Conservation (phyloP, 371 early-diverging fungal species). For the Sporodiniella umbellata region DNA sequence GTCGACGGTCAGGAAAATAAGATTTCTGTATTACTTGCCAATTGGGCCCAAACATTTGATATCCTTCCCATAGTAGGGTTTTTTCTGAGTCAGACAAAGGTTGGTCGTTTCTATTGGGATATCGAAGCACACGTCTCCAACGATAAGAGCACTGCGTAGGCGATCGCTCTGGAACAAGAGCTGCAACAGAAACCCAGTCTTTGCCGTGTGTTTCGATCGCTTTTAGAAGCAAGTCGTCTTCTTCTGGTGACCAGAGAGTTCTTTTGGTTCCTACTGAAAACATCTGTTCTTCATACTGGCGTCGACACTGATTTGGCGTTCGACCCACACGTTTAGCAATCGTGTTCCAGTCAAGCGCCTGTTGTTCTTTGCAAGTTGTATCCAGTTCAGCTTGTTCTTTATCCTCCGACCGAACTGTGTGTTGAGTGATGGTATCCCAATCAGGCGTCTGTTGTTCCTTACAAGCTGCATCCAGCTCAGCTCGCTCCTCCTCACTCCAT, state of each 20-base stretch:
- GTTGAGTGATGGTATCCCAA: not conserved
- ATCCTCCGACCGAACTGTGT: too few relatives aligned
- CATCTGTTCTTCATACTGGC: not conserved
- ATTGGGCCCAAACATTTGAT: constrained; percentile 39
- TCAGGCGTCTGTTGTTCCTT: not conserved
- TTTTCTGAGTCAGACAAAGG: constrained; percentile 27
- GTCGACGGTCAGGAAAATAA: constrained; percentile 37
- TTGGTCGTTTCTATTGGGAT: not conserved
- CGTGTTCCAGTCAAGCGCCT: too few relatives aligned
- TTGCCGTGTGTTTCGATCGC: constrained; percentile 11
- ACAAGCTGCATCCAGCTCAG: not conserved
- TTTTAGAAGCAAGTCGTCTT: constrained; percentile 10
- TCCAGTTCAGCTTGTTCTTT: too few relatives aligned
- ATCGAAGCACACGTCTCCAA: constrained; percentile 16
- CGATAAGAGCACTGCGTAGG: constrained; percentile 21
- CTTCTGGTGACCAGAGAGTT: constrained; percentile 21
- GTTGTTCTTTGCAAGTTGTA: too few relatives aligned
- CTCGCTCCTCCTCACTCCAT: constrained; percentile 21
- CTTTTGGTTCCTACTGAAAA: constrained; percentile 17
- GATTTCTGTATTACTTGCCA: constrained; percentile 36
- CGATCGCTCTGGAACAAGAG: constrained; percentile 8
- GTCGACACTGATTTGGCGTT: not conserved
- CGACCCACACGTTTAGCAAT: too few relatives aligned
- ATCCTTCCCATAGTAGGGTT: constrained; percentile 28
- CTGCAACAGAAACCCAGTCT: constrained; percentile 11